Percentiles rank a stretch among this genome's conserved stretches.
These are phyloP conservation scores for Starmerella asiatica DNA, from an alignment of 805 yeast genomes.

Conservation along the genomic window DNA sequence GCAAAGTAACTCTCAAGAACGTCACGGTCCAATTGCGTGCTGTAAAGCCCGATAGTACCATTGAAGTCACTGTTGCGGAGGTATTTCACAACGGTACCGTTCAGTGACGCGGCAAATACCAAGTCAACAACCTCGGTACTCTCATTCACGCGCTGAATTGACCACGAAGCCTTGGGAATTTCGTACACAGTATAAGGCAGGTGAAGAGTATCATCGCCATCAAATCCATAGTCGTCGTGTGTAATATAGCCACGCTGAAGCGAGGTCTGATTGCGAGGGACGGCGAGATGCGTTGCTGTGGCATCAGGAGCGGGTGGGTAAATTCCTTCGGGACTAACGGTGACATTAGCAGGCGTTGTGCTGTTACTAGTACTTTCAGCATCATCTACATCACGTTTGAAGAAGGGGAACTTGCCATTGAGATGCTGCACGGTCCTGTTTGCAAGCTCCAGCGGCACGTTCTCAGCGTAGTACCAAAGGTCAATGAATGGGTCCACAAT, in stretches of 20 bases:
- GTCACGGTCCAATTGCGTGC: constrained; percentile 9
- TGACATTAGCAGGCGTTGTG: not conserved
- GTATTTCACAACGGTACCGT: constrained; percentile 35
- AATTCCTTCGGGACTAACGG: not conserved
- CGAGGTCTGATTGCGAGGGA: not conserved
- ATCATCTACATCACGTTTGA: not conserved
- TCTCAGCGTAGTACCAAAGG: constrained; percentile 53
- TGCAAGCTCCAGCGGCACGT: constrained; percentile 49
- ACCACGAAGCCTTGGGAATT: constrained; percentile 66
- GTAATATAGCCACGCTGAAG: constrained; percentile 55
- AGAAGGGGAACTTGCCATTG: constrained; percentile 30
- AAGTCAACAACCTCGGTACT: constrained; percentile 28
- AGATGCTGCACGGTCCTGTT: constrained; percentile 38
- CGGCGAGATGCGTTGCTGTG: constrained; percentile 1
- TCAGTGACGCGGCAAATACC: constrained; percentile 62
- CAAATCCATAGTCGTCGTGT: constrained; percentile 63
- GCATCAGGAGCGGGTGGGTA: not conserved
- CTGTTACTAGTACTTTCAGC: not conserved
- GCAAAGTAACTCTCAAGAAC: too few relatives aligned
- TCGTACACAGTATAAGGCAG: constrained; percentile 40
- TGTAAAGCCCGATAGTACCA: constrained; percentile 2
- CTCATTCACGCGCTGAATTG: constrained; percentile 26
- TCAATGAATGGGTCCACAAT: constrained; percentile 78
- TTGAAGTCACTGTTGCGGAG: constrained; percentile 22
- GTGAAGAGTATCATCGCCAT: constrained; percentile 73